Conservation (phyloP, 805 yeast species). For the Kodamaea jinghongensis region DNA sequence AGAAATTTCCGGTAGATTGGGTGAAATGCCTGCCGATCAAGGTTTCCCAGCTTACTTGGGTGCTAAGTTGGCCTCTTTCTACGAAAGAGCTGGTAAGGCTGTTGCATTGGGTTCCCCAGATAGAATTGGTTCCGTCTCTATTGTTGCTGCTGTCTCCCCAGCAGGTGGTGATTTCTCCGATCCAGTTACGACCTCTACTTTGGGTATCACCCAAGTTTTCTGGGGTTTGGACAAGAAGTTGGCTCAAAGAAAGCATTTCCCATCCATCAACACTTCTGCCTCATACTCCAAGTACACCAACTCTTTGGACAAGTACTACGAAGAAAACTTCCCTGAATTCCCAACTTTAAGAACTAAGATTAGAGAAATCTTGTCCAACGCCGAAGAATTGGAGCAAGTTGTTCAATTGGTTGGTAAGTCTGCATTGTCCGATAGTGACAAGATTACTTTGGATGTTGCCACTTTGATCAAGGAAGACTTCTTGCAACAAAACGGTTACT, state of each 20-base stretch:
- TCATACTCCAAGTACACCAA: slow-evolving; percentile 96
- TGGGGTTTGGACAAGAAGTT: slow-evolving; percentile 99
- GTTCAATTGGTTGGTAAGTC: slow-evolving; percentile 99
- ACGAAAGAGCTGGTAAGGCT: slow-evolving; percentile 99
- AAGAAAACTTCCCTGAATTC: slow-evolving; percentile 83
- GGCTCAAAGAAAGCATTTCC: slow-evolving; percentile 99
- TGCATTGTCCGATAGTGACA: slow-evolving; percentile 94
- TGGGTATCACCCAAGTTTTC: slow-evolving; percentile 99
- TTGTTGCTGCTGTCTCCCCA: slow-evolving; percentile 98
- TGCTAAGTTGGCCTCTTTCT: slow-evolving; percentile 97
- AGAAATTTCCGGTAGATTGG: slow-evolving; percentile 99
- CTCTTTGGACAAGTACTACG: slow-evolving; percentile 83
- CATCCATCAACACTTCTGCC: slow-evolving; percentile 93
- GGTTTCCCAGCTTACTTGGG: slow-evolving; percentile 99
- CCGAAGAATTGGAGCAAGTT: slow-evolving; percentile 98
- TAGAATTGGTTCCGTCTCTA: slow-evolving; percentile 97
- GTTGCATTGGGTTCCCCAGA: slow-evolving; percentile 94
- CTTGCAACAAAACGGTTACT: slow-evolving; percentile 98
- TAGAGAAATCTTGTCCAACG: slow-evolving; percentile 91
- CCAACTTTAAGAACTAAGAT: slow-evolving; percentile 86
- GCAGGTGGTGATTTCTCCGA: slow-evolving; percentile 99
- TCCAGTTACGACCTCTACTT: slow-evolving; percentile 97
- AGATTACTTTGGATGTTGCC: slow-evolving; percentile 93
- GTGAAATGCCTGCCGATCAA: slow-evolving; percentile 99
- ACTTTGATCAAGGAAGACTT: slow-evolving; percentile 93